These are phyloP conservation scores for Suhomyces xylopsoci DNA, from an alignment of 805 yeast genomes.

Conservation along the genomic window DNA sequence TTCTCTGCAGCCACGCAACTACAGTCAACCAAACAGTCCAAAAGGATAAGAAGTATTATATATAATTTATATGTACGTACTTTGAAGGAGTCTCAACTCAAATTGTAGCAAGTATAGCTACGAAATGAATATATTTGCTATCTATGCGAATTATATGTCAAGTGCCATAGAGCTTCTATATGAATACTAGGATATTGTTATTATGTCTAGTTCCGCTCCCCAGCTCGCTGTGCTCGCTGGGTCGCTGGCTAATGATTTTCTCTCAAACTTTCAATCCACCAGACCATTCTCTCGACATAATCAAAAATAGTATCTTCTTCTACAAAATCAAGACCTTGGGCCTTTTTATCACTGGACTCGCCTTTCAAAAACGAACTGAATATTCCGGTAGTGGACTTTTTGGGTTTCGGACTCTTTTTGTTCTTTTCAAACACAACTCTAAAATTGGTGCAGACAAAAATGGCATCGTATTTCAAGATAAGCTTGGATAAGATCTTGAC, in stretches of 20 bases:
- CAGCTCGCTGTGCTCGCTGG: too few species aligned
- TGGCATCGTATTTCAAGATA: slow-evolving; percentile 39
- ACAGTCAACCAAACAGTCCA: too few species aligned
- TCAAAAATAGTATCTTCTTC: slow-evolving; percentile 31
- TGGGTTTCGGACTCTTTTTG: slow-evolving; percentile 12
- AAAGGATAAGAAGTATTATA: too few species aligned
- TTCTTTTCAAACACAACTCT: slow-evolving; percentile 36
- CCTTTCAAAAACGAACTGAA: slow-evolving; percentile 5
- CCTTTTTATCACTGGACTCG: slow-evolving; percentile 6
- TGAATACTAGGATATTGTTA: too few species aligned
- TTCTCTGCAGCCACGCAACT: too few species aligned
- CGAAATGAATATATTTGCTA: too few species aligned
- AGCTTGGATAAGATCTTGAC: slow-evolving; percentile 42
- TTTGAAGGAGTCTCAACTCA: too few species aligned
- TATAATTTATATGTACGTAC: too few species aligned
- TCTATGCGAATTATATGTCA: too few species aligned
- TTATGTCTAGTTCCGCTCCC: too few species aligned
- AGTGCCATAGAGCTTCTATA: too few species aligned
- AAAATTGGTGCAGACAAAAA: slow-evolving; percentile 37
- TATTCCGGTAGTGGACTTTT: slow-evolving; percentile 6
- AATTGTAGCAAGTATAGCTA: too few species aligned
- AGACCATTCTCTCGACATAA: slow-evolving; percentile 27
- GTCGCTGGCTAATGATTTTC: neutral
- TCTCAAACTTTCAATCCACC: slow-evolving; percentile 25
- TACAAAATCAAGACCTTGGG: slow-evolving; percentile 20